A percentile compares a stretch with the other conserved stretches of the same genome.
Evolutionary conservation across 306 rosid species (phyloP).

Genomic region (Lupinus albus): DNA sequence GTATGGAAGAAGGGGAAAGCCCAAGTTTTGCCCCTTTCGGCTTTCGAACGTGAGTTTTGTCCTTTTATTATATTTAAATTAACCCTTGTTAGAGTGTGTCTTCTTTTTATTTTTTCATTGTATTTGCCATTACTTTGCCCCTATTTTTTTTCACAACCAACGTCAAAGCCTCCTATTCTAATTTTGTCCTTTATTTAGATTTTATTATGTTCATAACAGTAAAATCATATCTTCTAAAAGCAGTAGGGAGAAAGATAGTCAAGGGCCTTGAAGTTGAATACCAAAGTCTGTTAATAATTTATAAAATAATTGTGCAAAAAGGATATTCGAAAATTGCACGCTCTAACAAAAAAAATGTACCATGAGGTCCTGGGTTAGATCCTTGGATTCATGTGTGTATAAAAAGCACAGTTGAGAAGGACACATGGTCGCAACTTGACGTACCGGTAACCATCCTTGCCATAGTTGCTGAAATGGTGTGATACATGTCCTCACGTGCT

Average conservation of each 20-base stretch:
- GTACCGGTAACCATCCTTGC: not conserved
- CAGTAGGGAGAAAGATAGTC: slow-evolving; percentile 18
- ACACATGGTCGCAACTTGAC: no score
- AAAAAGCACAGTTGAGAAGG: no score
- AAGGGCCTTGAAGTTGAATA: not conserved
- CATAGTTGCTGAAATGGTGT: no score
- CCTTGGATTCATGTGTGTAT: not conserved
- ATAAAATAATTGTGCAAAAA: no score
- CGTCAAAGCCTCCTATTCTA: slow-evolving; percentile 17
- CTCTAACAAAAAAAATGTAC: no score
- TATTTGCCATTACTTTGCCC: slow-evolving; percentile 24
- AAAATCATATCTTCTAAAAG: slow-evolving; percentile 27
- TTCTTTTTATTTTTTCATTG: not conserved
- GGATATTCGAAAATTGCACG: no score
- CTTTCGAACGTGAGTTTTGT: slow-evolving; percentile 86
- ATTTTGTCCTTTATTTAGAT: slow-evolving; percentile 19
- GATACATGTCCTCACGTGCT: no score
- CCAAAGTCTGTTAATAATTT: no score
- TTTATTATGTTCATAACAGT: slow-evolving; percentile 6
- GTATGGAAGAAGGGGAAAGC: slow-evolving; percentile 99
- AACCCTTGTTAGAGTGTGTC: slow-evolving; percentile 15
- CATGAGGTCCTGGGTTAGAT: no score
- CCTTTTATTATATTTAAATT: slow-evolving; percentile 32
- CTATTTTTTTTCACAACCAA: no score
- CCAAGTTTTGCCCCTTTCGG: slow-evolving; percentile 93